Evolutionary conservation across 352 stramenopile species (phyloP).

Genomic region (Thalassiosira hispida): DNA sequence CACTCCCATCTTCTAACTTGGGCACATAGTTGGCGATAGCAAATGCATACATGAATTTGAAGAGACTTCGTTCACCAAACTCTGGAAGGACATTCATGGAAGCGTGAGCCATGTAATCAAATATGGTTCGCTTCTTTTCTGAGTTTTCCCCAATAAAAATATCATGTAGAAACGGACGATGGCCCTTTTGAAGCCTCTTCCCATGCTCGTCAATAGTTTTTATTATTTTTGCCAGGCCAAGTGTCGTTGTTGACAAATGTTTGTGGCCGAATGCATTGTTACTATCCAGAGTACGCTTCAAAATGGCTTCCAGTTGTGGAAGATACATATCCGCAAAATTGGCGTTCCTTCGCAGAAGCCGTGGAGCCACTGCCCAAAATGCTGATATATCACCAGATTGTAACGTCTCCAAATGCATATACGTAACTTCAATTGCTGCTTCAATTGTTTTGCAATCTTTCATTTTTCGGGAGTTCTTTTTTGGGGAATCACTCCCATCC

Average conservation of each 20-base stretch:
- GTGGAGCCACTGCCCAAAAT: conserved; percentile 9
- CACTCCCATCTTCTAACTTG: conserved; percentile 2
- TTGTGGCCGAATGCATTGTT: not conserved
- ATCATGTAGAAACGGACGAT: conserved; percentile 11
- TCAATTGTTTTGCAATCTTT: conserved; percentile 17
- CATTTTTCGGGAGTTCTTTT: conserved; percentile 5
- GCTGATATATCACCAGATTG: conserved; percentile 7
- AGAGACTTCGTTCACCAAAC: conserved; percentile 14
- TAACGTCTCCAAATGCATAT: conserved; percentile 1
- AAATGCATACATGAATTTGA: conserved; percentile 21
- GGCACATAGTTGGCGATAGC: not conserved
- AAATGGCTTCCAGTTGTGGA: conserved; percentile 1
- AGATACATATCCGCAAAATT: not conserved
- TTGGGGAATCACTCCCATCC: not conserved
- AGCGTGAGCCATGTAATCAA: not conserved
- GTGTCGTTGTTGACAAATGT: conserved; percentile 11
- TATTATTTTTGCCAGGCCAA: conserved; percentile 23
- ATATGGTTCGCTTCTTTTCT: conserved; percentile 29
- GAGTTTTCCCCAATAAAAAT: conserved; percentile 20
- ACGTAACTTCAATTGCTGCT: not conserved
- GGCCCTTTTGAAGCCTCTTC: not conserved
- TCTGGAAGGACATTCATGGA: conserved; percentile 3
- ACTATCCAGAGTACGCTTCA: conserved; percentile 4
- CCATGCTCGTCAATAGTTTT: not conserved
- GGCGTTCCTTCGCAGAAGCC: conserved; percentile 1